Base-by-base conservation (phyloP, 2,329 filamentous ascomycete species). In the Gliomastix tumulicola region DNA sequence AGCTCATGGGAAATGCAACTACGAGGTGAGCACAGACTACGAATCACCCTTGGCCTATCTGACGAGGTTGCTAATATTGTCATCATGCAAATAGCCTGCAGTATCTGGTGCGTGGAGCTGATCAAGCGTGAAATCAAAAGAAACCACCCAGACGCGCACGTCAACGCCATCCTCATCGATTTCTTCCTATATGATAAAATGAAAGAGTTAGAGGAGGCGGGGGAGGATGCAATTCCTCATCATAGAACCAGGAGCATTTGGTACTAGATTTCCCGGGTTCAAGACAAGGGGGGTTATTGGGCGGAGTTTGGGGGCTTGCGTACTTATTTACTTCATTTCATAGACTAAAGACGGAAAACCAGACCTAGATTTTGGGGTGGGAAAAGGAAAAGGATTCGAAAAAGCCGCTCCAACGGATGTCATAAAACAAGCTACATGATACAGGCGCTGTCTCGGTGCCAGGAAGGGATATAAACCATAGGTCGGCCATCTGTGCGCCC, bases 141-240 rank as follows among this genome's bases (percentile, higher is more conserved):
- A 32, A 60, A 76, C 12, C 79, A 96, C 50, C 85, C 88, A 2
- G 79, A 82, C 9, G 71, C 80, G 2, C 68, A 76, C 36, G 61
- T 82, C 48, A 98, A 98, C 55, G 89, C 92, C 19, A 87, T 97
- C 27, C 60, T 98, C 49, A 92, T 98, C 44, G 92, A 98, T 60
- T 98, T 97, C 62, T 95, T 96, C 59, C 66, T 98, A 38, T 98
- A 98, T 55, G 92, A 98, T 62, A 79, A 84, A 15, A 88, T 92
- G 64, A 98, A 97, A 59, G 83, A 88, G 53, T 59, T 84, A 54
- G 90, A 97, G 58, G 67, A 63, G 1, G 57, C 68, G 45, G 68
- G 79, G 36, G 58, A 69, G 38, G 75, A 80, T 53, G 68, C 65
- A 28, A 48, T 62, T 33, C 86, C 87, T 6, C 88, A 95, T 61